Conservation (phyloP, 2,329 filamentous ascomycete genomes). For the Clonostachys rhizophaga region DNA sequence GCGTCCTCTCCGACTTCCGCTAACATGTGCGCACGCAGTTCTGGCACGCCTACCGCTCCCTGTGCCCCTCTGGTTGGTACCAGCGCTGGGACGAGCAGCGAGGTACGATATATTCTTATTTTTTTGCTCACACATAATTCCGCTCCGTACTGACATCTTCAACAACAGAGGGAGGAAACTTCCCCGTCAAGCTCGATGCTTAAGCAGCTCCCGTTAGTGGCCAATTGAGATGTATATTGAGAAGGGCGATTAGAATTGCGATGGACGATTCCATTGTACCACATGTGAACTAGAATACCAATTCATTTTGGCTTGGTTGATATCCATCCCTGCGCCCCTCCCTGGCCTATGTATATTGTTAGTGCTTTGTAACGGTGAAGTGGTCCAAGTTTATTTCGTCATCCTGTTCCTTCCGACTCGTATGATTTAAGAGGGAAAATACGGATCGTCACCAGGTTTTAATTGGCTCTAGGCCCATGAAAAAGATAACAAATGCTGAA, state of each 20-base stretch:
- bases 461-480: too few species aligned
- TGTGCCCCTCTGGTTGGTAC: conserved; percentile 95
- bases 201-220: conserved; percentile 24
- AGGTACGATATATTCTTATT: conserved; percentile 51
- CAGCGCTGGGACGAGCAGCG: conserved; percentile 96
- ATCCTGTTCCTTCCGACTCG: too few species aligned
- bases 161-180: conserved; percentile 58
- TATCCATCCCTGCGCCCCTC: too few species aligned
- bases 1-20: too few species aligned
- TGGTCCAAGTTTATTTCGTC: too few species aligned
- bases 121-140: background rate
- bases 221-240: too few species aligned
- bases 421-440: too few species aligned
- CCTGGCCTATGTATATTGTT: too few species aligned
- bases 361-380: too few species aligned
- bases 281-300: conserved; percentile 22
- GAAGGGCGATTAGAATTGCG: too few species aligned
- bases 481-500: too few species aligned
- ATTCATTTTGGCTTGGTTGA: conserved; percentile 6
- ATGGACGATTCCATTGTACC: conserved; percentile 23
- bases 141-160: background rate
- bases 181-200: conserved; percentile 61
- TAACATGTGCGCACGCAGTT: conserved; percentile 54
- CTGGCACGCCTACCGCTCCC: conserved; percentile 91
- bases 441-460: too few species aligned